Conservation (phyloP, 176 grass and related monocot species). For the Eremochloa ophiuroides region DNA sequence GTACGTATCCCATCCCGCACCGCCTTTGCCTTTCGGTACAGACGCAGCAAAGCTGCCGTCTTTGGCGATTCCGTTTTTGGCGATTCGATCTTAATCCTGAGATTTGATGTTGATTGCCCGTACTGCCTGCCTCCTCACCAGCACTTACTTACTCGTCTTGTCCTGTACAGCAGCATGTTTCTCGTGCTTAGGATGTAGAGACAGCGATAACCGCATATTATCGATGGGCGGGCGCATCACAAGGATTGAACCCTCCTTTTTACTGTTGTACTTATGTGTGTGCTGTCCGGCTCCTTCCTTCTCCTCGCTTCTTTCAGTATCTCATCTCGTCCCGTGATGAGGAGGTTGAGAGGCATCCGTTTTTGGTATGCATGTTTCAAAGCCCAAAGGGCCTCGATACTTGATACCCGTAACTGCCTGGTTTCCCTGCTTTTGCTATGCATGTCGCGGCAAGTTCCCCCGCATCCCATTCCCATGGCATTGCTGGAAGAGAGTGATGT, state of each 20-base stretch:
- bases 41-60: not conserved
- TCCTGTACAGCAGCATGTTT: not conserved
- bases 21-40: not conserved
- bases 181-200: conserved; percentile 24
- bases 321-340: not conserved
- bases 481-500: not conserved
- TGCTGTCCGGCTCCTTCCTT: too few relatives aligned
- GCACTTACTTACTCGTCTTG: too few relatives aligned
- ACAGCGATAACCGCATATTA: not conserved
- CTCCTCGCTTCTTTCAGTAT: not conserved
- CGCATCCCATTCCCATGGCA: not conserved
- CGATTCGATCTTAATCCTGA: too few relatives aligned
- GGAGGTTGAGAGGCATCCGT: not conserved
- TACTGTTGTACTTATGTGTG: too few relatives aligned
- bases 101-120: not conserved
- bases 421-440: not conserved
- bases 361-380: not conserved
- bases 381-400: not conserved
- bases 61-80: too few relatives aligned
- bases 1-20: conserved; percentile 12
- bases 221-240: not conserved
- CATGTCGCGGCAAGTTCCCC: conserved; percentile 9
- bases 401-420: too few relatives aligned
- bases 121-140: too few relatives aligned
- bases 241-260: not conserved